A percentile compares a stretch with the other conserved stretches of the same genome.
Conservation (phyloP, 2,329 filamentous ascomycete genomes). For the Paraphoma chrysanthemicola region DNA sequence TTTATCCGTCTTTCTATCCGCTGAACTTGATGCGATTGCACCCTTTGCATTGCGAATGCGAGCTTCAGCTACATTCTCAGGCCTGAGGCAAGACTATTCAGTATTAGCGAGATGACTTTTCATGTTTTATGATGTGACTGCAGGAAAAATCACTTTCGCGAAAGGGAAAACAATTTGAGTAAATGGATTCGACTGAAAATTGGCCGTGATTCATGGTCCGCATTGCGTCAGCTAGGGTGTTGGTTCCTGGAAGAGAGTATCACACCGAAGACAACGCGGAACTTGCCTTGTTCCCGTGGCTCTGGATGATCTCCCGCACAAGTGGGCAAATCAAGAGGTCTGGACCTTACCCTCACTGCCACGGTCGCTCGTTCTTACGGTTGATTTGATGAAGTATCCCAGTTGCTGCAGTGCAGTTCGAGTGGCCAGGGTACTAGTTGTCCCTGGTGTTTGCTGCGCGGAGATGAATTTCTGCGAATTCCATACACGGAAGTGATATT, state of each 20-base stretch:
- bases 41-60: conserved; percentile 3
- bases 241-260: conserved; percentile 13
- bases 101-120: conserved; percentile 14
- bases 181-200: conserved; percentile 15
- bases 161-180: conserved; percentile 20
- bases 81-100: conserved; percentile 2
- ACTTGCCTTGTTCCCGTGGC: background rate
- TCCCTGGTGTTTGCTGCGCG: too few species aligned
- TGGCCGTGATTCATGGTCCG: conserved; percentile 4
- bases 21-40: conserved; percentile 2
- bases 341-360: conserved; percentile 1
- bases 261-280: conserved; percentile 7
- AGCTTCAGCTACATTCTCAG: background rate
- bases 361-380: background rate
- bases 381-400: background rate
- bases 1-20: background rate
- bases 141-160: conserved; percentile 7
- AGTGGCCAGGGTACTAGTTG: too few species aligned
- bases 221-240: conserved; percentile 15
- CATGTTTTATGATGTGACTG: conserved; percentile 1
- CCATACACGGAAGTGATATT: too few species aligned
- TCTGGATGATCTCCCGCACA: conserved; percentile 5
- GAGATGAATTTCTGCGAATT: too few species aligned
- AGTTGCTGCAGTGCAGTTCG: background rate
- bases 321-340: conserved; percentile 3